Evolutionary conservation across 2,329 filamentous ascomycete species (phyloP), one percentile per base, ranked within the genome.

Genomic region (Fusarium staphyleae): DNA sequence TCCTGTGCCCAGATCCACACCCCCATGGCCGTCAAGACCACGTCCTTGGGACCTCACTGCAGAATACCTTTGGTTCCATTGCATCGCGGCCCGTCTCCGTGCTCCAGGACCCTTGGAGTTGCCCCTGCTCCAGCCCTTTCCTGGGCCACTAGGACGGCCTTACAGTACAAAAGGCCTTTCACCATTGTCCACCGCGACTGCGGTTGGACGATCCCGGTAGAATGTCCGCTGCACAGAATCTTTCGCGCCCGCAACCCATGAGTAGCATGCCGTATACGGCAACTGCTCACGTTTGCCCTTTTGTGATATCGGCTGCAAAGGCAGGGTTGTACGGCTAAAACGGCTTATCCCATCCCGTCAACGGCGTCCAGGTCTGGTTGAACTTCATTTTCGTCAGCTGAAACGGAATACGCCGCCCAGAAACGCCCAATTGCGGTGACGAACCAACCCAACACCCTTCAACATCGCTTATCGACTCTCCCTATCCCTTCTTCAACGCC

Each of bases 271-370:
- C 47, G 13, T 41, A 58, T 46, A 14, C 8, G 41, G 57, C 22
- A 61, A 61, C 49, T 16, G 34, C 57, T 60, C 57, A 61, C 52
- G 57, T 48, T 32, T 16, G 16, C 22, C 29, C 18, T 41, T 41
- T 18, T 46, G 15, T 43, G 39, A 40, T 18, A 40, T 58, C 52
- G 37, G 32, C 28, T 24, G 22, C 22, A 24, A 7, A 7, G 19
- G 19, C 7, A 4, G 4, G 19, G 19, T 4, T 22, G 19, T 22
- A 22, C 19, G 19, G 19, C 4, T 22, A 22, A 22, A 22, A 7
- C 19, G 19, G 19, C 19, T 22, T 33, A 8, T 33, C 8, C n/a
- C 30, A 33, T 6, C 8, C 14, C 12, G 15, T 14, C 30, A 15
- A 14, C 6, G 14, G 14, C 9, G n/a, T n/a, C n/a, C n/a, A n/a